These are phyloP conservation scores for Wilcoxina mikolae DNA, from an alignment of 495 filamentous ascomycete genomes.

Conservation along the genomic window DNA sequence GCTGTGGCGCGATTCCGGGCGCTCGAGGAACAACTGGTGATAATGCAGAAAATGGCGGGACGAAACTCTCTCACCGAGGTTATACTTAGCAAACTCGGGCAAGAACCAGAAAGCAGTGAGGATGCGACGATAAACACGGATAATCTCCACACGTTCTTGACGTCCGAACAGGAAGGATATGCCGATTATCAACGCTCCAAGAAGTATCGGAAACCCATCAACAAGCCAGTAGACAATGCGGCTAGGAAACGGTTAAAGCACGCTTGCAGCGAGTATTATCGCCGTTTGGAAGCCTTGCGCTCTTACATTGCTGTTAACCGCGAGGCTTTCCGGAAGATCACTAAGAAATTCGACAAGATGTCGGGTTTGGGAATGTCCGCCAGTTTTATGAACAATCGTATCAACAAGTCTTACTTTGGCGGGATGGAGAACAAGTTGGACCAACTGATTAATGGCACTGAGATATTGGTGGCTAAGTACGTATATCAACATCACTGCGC, in stretches of 20 bases:
- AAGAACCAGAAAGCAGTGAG: neutral
- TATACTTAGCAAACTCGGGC: slow-evolving; percentile 11
- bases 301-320: slow-evolving; percentile 80
- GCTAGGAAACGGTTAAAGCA: slow-evolving; percentile 83
- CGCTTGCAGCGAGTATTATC: slow-evolving; percentile 82
- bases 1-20: slow-evolving; percentile 43
- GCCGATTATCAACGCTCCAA: slow-evolving; percentile 18
- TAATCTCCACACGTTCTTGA: neutral
- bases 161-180: neutral
- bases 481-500: neutral
- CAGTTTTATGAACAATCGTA: slow-evolving; percentile 79
- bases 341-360: slow-evolving; percentile 94
- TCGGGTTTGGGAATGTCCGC: slow-evolving; percentile 58
- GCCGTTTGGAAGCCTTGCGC: slow-evolving; percentile 77
- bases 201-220: slow-evolving; percentile 15
- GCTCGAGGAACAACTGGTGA: slow-evolving; percentile 50
- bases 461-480: slow-evolving; percentile 65
- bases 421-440: slow-evolving; percentile 62
- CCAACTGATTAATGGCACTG: slow-evolving; percentile 55
- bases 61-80: neutral
- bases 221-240: slow-evolving; percentile 19
- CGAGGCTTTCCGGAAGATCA: slow-evolving; percentile 90
- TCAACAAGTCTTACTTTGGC: slow-evolving; percentile 81
- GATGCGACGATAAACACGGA: neutral
- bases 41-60: slow-evolving; percentile 45